Base-by-base conservation (phyloP, 148 eudicot species). In the Fagopyrum tataricum region DNA sequence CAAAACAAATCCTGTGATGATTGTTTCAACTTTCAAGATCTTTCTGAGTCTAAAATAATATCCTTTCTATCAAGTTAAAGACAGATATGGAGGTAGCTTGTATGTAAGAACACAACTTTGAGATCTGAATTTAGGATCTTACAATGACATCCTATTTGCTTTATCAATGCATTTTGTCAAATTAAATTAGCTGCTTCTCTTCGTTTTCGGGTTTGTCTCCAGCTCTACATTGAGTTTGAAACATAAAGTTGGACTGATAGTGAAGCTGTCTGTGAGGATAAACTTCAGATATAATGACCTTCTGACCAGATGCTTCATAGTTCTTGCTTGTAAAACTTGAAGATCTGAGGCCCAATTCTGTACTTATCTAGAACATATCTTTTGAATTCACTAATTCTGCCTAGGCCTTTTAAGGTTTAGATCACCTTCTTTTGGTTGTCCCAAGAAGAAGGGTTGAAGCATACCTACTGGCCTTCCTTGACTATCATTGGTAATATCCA, bases 391-490 rank as follows among this genome's bases (percentile, higher is more conserved):
- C 71, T 67, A 78, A 76, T 89, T 92, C 75, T 81, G 87, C 79
- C 85, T 86, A 42, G 89, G 91, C 73, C 78, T 80, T 44, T 84
- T 40, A 67, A 81, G 67, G 23, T 74, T 81, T 6, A 39, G 53
- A 67, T 83, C 77, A 66, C 64, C 73, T 2, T 87, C 87, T 12
- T 66, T 76, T 6, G 76, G 23, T 62, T 72, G 90, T 23, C 74
- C 84, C 15, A 55, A 52, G 44, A 78, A 76, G 9, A 79, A 78
- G 47, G 83, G 23, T 59, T 80, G 89, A 76, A 70, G 44, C 26
- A 80, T 55, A 44, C 79, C 75, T 23, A 67, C 40, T 31, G 76
- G 52, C 67, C 72, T 79, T 59, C 74, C 78, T 55, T 74, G 75
- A 76, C 76, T 58, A 37, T 73, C 76, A 73, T 74, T 78, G 17